phyloP scores from a whole-genome alignment of 441 rosid species.

The Erodium chrysanthum region DNA sequence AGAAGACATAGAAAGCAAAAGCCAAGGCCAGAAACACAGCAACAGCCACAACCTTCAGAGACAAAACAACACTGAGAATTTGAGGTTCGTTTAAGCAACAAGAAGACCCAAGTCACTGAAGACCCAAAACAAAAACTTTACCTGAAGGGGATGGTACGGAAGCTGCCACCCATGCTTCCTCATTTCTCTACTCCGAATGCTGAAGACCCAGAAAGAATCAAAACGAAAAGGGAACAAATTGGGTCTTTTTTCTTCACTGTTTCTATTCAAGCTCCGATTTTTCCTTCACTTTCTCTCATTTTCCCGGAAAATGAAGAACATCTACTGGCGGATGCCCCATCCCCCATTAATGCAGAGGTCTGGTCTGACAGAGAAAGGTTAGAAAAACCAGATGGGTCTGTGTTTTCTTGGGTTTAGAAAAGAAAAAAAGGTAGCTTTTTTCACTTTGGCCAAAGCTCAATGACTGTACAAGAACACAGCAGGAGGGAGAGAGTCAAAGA shows the following conservation, averaged over 20 bases:
- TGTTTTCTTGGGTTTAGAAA: background rate
- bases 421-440: slow-evolving; percentile 22
- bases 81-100: background rate
- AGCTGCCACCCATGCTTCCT: slow-evolving; percentile 99
- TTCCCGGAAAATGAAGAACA: slow-evolving; percentile 29
- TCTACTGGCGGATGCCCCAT: slow-evolving; percentile 21
- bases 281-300: slow-evolving; percentile 38
- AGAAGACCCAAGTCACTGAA: background rate
- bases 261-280: slow-evolving; percentile 12
- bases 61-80: background rate
- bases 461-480: slow-evolving; percentile 3
- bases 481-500: slow-evolving; percentile 7
- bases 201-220: slow-evolving; percentile 26
- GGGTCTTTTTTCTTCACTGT: slow-evolving; percentile 1
- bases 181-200: slow-evolving; percentile 44
- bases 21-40: slow-evolving; percentile 95
- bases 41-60: slow-evolving; percentile 43
- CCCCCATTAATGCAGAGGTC: slow-evolving; percentile 5
- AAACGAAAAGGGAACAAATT: slow-evolving; percentile 13
- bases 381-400: slow-evolving; percentile 17
- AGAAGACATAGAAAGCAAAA: slow-evolving; percentile 95
- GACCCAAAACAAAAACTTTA: background rate
- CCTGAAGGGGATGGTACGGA: slow-evolving; percentile 71
- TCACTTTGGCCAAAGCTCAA: slow-evolving; percentile 24
- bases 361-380: slow-evolving; percentile 9